Base-by-base conservation (phyloP, 257 asterid genomes). In the Linderniella brevidens region DNA sequence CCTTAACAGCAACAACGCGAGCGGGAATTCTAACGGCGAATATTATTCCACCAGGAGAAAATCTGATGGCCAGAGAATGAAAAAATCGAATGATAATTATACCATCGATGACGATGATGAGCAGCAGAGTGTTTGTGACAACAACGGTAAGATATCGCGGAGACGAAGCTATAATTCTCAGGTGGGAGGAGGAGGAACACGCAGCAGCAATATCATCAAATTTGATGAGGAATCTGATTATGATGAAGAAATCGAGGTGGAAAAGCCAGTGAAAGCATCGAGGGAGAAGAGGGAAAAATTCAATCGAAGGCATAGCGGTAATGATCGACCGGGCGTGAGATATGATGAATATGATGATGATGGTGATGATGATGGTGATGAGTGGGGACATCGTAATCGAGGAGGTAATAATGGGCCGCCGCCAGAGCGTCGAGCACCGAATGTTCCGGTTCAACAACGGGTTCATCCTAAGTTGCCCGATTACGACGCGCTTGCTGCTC, bases 401-500 rank as follows among this genome's bases (percentile, higher is more conserved):
- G n/a, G n/a, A n/a, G n/a, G n/a, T n/a, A n/a, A n/a, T n/a, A n/a
- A n/a, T n/a, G n/a, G n/a, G n/a, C n/a, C n/a, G n/a, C 74, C 93
- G 16, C 84, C 95, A 8, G 56, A 58, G 19, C 73, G 80, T 4
- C 68, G 71, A 41, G 79, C 93, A 37, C 86, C 86, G 14, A 75
- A 50, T 15, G 61, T 63, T 53, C 76, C 43, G 15, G 13, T 78
- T 4, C 64, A 37, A 14, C 62, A 69, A 16, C 80, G 84, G 6
- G 84, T 74, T 60, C 98, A 80, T 74, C 96, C 92, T 39, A 90
- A 77, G 54, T 55, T 90, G 68, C 98, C 98, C 0, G 96, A 85
- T 51, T 85, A 84, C 16, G 94, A 88, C 8, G 13, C 72, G 5
- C 72, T 90, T 37, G 70, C 98, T 58, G 92, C 96, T 53, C 92